Percentiles rank a stretch among this genome's conserved stretches.
Evolutionary conservation across 352 stramenopile genomes (phyloP).

Genomic region (Globisporangium okanoganense): DNA sequence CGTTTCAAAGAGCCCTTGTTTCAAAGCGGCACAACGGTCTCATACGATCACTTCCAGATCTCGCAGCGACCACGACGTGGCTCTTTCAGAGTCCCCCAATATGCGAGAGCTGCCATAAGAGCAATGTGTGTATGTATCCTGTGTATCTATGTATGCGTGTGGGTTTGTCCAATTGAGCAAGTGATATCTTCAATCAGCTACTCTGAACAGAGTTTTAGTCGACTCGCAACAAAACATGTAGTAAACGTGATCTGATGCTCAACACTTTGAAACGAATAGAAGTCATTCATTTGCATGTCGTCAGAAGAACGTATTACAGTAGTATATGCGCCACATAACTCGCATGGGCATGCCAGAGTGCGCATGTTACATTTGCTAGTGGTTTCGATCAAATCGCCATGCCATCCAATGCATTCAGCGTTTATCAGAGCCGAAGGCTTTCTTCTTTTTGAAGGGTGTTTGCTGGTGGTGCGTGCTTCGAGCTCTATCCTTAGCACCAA

Average conservation of each 20-base stretch:
- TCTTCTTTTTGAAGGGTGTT: no score
- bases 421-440: no score
- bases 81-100: no score
- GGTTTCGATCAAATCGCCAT: no score
- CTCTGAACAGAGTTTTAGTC: slow-evolving; percentile 89
- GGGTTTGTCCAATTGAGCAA: slow-evolving; percentile 39
- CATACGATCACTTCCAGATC: not conserved
- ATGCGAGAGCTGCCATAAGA: not conserved
- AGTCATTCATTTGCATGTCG: not conserved
- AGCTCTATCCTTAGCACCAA: no score
- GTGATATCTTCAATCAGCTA: slow-evolving; percentile 89
- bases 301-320: not conserved
- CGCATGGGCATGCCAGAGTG: no score
- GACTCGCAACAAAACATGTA: slow-evolving; percentile 75
- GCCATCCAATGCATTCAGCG: no score
- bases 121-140: not conserved
- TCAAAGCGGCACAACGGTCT: not conserved
- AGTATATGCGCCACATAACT: no score
- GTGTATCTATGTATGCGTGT: not conserved
- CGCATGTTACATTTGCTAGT: no score
- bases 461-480: no score
- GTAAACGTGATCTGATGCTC: slow-evolving; percentile 80
- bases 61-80: not conserved
- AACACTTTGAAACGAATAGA: not conserved
- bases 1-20: not conserved